These are phyloP conservation scores for Epichloe uncinata DNA, from an alignment of 2,329 filamentous ascomycete genomes.

Conservation along the genomic window DNA sequence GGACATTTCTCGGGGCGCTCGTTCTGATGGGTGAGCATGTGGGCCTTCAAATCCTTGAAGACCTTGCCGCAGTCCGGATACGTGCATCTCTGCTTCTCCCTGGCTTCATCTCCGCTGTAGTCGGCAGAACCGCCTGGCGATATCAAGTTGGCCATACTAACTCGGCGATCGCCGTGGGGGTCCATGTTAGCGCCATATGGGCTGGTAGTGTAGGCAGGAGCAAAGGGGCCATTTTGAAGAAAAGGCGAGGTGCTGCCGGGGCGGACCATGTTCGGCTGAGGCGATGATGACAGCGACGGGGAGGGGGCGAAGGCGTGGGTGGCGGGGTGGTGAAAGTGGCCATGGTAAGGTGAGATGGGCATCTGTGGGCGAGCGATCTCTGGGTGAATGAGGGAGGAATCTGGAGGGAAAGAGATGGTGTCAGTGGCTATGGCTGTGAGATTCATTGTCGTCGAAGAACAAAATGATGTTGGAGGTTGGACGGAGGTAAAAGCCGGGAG, in stretches of 20 bases:
- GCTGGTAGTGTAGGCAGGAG: conserved; percentile 39
- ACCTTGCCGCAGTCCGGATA: conserved; percentile 72
- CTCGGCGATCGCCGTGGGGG: conserved; percentile 39
- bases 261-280: conserved; percentile 33
- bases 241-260: conserved; percentile 54
- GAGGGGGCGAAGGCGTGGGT: conserved; percentile 43
- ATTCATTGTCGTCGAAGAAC: background rate
- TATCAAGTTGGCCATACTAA: conserved; percentile 56
- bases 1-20: conserved; percentile 92
- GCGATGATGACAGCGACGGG: conserved; percentile 43
- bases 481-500: background rate
- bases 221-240: conserved; percentile 40
- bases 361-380: conserved; percentile 38
- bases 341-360: conserved; percentile 32
- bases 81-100: conserved; percentile 62
- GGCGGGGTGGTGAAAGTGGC: conserved; percentile 29
- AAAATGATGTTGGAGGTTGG: background rate
- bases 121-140: conserved; percentile 46
- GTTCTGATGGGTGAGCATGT: conserved; percentile 87
- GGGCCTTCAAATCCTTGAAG: conserved; percentile 86
- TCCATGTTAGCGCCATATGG: conserved; percentile 36
- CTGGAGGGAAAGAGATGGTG: conserved; percentile 24
- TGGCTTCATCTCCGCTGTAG: conserved; percentile 48
- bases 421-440: conserved; percentile 17
- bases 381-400: conserved; percentile 43